These are phyloP conservation scores for Rhynchosporium secalis DNA, from an alignment of 2,329 filamentous ascomycete species.

Conservation along the genomic window DNA sequence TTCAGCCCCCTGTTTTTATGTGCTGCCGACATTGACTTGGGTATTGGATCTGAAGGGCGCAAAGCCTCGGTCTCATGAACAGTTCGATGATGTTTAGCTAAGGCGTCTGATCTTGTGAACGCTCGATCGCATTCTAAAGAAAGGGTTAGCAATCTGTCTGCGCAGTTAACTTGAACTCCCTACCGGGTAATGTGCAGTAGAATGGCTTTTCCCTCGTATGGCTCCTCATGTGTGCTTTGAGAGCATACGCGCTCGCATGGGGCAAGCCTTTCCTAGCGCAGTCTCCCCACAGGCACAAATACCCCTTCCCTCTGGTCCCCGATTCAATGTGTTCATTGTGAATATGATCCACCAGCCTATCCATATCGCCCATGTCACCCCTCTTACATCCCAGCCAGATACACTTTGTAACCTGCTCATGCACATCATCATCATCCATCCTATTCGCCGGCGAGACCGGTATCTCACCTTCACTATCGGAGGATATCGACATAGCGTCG, in stretches of 20 bases:
- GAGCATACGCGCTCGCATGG: slow-evolving; percentile 91
- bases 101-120: slow-evolving; percentile 91
- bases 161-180: slow-evolving; percentile 30
- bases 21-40: slow-evolving; percentile 62
- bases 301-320: slow-evolving; percentile 76
- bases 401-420: slow-evolving; percentile 76
- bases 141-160: slow-evolving; percentile 25
- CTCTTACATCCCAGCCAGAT: slow-evolving; percentile 74
- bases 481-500: slow-evolving; percentile 71
- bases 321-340: slow-evolving; percentile 94
- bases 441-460: slow-evolving; percentile 69
- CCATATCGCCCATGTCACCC: slow-evolving; percentile 77
- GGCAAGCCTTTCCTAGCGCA: slow-evolving; percentile 85
- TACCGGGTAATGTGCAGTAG: slow-evolving; percentile 92
- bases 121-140: slow-evolving; percentile 87
- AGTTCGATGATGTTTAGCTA: slow-evolving; percentile 98
- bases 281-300: slow-evolving; percentile 96
- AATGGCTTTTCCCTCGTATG: slow-evolving; percentile 98
- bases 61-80: slow-evolving; percentile 96
- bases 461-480: slow-evolving; percentile 85
- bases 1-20: slow-evolving; percentile 53
- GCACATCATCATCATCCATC: slow-evolving; percentile 69
- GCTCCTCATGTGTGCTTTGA: slow-evolving; percentile 96
- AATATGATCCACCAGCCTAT: slow-evolving; percentile 77
- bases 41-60: slow-evolving; percentile 73